Evolutionary conservation across 2,329 filamentous ascomycete species (phyloP).

Genomic region (Capronia epimyces): DNA sequence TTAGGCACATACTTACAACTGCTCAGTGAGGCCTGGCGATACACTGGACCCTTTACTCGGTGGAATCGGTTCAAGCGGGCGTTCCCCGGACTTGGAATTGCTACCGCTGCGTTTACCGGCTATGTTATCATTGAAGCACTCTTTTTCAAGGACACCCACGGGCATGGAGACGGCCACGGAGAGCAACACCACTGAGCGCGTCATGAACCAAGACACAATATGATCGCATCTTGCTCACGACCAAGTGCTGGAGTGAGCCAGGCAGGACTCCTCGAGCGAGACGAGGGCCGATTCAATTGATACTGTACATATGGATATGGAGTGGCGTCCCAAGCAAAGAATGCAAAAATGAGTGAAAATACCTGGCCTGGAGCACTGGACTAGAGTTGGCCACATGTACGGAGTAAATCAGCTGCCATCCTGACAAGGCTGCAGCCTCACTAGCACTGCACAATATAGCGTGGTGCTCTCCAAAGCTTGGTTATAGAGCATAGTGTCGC

Average conservation of each 20-base stretch:
- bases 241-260: slow-evolving; percentile 28
- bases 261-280: slow-evolving; percentile 3
- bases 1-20: slow-evolving; percentile 6
- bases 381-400: background rate
- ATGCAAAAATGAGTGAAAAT: background rate
- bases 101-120: slow-evolving; percentile 78
- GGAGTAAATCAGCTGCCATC: background rate
- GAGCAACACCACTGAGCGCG: slow-evolving; percentile 27
- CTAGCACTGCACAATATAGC: background rate
- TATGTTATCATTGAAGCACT: slow-evolving; percentile 89
- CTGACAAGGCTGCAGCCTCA: slow-evolving; percentile 5
- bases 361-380: background rate
- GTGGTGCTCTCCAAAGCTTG: slow-evolving; percentile 1
- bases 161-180: slow-evolving; percentile 54
- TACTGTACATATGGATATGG: slow-evolving; percentile 1
- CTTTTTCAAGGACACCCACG: slow-evolving; percentile 68
- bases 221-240: slow-evolving; percentile 13
- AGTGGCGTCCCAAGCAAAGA: background rate
- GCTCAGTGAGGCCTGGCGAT: slow-evolving; percentile 89
- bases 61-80: slow-evolving; percentile 81
- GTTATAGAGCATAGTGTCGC: background rate
- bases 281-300: slow-evolving; percentile 9
- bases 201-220: background rate
- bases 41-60: slow-evolving; percentile 79
- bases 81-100: slow-evolving; percentile 89